Percentiles rank a stretch among this genome's conserved stretches.
phyloP scores from a whole-genome alignment of 177 flowering plant genomes.

The Vitis hybrid region DNA sequence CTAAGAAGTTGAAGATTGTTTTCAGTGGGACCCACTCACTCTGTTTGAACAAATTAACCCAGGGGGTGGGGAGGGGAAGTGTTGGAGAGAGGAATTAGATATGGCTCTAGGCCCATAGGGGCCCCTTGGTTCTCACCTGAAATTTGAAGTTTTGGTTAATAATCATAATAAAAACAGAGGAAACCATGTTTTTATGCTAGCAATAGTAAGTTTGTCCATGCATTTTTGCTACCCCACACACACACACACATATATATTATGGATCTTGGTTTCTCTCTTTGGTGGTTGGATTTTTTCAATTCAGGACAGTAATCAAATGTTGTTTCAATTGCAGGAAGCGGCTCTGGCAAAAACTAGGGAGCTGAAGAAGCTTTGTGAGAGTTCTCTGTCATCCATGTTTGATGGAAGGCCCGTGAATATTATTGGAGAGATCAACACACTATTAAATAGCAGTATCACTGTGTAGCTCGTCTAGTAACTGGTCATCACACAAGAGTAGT shows the following conservation, averaged over 20 bases:
- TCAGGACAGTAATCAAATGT: neutral
- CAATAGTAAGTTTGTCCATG: too few relatives aligned
- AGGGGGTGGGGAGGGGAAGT: too few relatives aligned
- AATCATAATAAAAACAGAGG: too few relatives aligned
- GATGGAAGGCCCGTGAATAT: conserved; percentile 92
- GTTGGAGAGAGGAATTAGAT: too few relatives aligned
- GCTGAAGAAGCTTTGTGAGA: conserved; percentile 86
- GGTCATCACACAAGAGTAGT: neutral
- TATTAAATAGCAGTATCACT: conserved; percentile 44
- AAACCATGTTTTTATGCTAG: too few relatives aligned
- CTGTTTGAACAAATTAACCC: too few relatives aligned
- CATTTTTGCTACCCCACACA: too few relatives aligned
- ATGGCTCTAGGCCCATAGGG: too few relatives aligned
- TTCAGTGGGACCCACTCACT: too few relatives aligned
- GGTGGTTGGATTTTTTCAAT: neutral
- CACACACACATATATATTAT: neutral
- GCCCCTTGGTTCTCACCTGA: too few relatives aligned
- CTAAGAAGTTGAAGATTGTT: too few relatives aligned
- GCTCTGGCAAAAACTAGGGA: conserved; percentile 75
- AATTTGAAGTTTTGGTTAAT: too few relatives aligned
- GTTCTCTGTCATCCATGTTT: conserved; percentile 79
- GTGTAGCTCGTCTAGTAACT: conserved; percentile 10
- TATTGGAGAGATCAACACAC: conserved; percentile 79
- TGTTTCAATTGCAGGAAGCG: conserved; percentile 64
- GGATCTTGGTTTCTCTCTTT: neutral